Conservation (phyloP, 1,139 yeast species). For the Yamadazyma taylorii region DNA sequence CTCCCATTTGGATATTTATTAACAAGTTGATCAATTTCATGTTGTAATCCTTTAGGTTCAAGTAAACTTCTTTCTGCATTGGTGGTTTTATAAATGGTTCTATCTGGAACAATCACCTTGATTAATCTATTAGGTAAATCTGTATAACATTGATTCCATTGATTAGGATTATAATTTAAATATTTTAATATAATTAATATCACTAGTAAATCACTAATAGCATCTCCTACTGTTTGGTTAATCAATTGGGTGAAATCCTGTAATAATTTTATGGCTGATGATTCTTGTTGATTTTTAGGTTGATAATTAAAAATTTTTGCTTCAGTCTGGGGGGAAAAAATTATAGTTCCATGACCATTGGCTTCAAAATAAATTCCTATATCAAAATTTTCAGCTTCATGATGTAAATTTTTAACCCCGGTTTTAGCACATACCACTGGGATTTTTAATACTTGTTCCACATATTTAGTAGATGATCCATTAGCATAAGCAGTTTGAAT, state of each 20-base stretch:
- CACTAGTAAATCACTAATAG: conserved; percentile 82
- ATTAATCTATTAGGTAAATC: conserved; percentile 86
- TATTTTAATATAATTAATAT: conserved; percentile 67
- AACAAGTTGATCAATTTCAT: conserved; percentile 65
- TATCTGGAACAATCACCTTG: conserved; percentile 81
- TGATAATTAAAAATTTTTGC: conserved; percentile 28
- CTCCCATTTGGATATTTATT: conserved; percentile 62
- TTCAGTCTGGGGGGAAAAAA: conserved; percentile 65
- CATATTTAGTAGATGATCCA: conserved; percentile 81
- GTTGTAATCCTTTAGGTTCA: conserved; percentile 78
- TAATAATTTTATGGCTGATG: conserved; percentile 50
- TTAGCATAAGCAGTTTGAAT: conserved; percentile 98
- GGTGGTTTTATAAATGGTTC: conserved; percentile 76
- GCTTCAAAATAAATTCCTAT: conserved; percentile 97
- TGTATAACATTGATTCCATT: conserved; percentile 76
- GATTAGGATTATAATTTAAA: conserved; percentile 54
- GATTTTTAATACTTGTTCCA: conserved; percentile 58
- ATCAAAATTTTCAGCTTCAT: conserved; percentile 79
- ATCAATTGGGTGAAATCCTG: conserved; percentile 65
- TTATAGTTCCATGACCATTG: conserved; percentile 98
- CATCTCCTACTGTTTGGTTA: conserved; percentile 97
- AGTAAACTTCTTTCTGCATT: conserved; percentile 85
- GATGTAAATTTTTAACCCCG: conserved; percentile 95
- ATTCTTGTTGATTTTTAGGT: conserved; percentile 25
- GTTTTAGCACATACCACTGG: conserved; percentile 93